Evolutionary conservation across 2,329 filamentous ascomycete species (phyloP), one percentile per base, ranked within the genome.

Genomic region (Alternaria brassicae): DNA sequence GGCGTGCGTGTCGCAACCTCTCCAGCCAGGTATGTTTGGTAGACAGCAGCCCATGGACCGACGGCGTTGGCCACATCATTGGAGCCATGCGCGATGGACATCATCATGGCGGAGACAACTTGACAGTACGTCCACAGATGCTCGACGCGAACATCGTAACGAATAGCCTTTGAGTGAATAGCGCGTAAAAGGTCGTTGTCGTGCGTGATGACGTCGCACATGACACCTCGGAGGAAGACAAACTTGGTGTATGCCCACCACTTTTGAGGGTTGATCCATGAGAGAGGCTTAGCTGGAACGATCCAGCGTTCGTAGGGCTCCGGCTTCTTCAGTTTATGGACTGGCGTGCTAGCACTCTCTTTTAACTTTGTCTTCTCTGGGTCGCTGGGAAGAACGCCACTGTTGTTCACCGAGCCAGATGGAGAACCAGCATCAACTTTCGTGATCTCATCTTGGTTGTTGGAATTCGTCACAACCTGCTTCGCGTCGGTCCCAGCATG

Each of bases 81-180:
- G 65, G 87, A 86, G 23, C 88, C 88, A 77, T 90, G 89, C 1
- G 88, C 88, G 68, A 91, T 91, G 2, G 88, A 90, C 30, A 89
- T 89, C 58, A 89, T 91, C 80, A 88, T 89, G 58, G 89, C 89
- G 30, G 88, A 74, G 36, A 79, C 59, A 27, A 77, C 71, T 54
- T 77, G 74, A 50, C 72, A 72, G 56, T 75, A 83, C 1, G 81
- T 81, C 77, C 78, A 83, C 49, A 81, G 72, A 69, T 84, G 80
- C 66, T 83, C 82, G 13, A 82, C 80, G 4, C 77, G 74, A 58
- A 79, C 79, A 63, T 83, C 81, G 61, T 82, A 83, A 6, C 72
- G 71, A 34, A 76, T 73, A 8, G 81, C 81, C n/a, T 74, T 73
- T 32, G 78, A 70, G 65, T 81, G 80, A 48, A 77, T 78, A 51